Conservation (phyloP, 1,284 basidiomycete species). For the Phellinidium pouzarii region DNA sequence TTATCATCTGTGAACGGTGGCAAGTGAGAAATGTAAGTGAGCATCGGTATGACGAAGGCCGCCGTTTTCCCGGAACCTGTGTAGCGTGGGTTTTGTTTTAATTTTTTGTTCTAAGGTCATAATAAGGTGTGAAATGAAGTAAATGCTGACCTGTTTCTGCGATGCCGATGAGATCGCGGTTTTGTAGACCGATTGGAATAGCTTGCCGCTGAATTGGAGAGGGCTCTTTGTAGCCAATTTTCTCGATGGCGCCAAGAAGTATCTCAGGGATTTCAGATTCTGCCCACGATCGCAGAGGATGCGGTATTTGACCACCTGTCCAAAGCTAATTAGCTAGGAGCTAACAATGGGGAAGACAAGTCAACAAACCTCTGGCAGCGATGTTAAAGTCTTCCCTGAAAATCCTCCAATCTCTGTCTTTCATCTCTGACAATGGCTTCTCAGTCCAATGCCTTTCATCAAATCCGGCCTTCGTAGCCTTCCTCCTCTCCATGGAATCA, state of each 20-base stretch:
- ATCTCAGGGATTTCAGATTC: conserved; percentile 79
- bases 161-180: conserved; percentile 95
- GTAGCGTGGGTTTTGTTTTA: conserved; percentile 16
- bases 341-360: not conserved
- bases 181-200: conserved; percentile 94
- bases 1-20: conserved; percentile 87
- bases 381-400: conserved; percentile 99
- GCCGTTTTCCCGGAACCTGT: conserved; percentile 97
- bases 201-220: conserved; percentile 97
- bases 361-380: conserved; percentile 66
- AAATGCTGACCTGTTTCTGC: conserved; percentile 80
- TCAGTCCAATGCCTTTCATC: conserved; percentile 97
- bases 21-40: conserved; percentile 85
- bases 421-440: conserved; percentile 92
- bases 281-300: conserved; percentile 86
- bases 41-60: conserved; percentile 98
- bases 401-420: conserved; percentile 97
- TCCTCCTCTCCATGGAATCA: conserved; percentile 74
- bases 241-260: conserved; percentile 81
- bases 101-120: conserved; percentile 7
- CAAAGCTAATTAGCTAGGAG: conserved; percentile 7
- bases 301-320: conserved; percentile 85
- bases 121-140: not conserved
- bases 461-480: conserved; percentile 73
- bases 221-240: conserved; percentile 94